phyloP scores from a whole-genome alignment of 306 rosid genomes.

The Cotoneaster glaucophyllus region DNA sequence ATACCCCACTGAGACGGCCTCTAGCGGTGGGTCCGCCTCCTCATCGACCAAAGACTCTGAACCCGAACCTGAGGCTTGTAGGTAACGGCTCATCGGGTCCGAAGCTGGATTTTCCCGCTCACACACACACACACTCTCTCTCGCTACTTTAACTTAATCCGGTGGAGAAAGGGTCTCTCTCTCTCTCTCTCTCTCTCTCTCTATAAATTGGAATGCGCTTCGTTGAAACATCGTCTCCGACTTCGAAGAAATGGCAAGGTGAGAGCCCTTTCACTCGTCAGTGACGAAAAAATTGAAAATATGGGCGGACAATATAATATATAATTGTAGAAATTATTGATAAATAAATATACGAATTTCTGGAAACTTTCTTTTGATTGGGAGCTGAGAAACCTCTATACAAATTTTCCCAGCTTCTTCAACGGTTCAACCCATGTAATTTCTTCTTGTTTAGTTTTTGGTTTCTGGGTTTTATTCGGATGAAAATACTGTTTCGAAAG shows the following conservation, averaged over 20 bases:
- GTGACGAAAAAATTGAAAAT: too few relatives aligned
- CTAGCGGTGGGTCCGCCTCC: background rate
- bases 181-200: background rate
- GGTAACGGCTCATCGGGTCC: background rate
- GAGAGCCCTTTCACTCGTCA: background rate
- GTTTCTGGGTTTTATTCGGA: constrained; percentile 1
- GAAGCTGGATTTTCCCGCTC: constrained; percentile 63
- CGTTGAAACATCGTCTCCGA: background rate
- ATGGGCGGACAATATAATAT: too few relatives aligned
- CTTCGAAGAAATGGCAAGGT: constrained; percentile 47
- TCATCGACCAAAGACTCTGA: background rate
- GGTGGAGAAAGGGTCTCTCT: constrained; percentile 15
- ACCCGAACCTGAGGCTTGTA: constrained; percentile 17
- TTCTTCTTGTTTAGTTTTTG: background rate
- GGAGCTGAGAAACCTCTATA: background rate
- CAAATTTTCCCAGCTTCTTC: background rate
- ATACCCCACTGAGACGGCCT: background rate
- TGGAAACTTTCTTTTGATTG: background rate
- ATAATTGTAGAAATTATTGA: background rate
- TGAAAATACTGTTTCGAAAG: background rate
- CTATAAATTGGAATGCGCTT: background rate
- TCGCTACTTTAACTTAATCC: constrained; percentile 11
- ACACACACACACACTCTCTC: constrained; percentile 7
- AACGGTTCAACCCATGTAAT: background rate
- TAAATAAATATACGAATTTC: background rate